These are phyloP conservation scores for Strobilomyces confusus DNA, from an alignment of 768 basidiomycete genomes.

Conservation along the genomic window DNA sequence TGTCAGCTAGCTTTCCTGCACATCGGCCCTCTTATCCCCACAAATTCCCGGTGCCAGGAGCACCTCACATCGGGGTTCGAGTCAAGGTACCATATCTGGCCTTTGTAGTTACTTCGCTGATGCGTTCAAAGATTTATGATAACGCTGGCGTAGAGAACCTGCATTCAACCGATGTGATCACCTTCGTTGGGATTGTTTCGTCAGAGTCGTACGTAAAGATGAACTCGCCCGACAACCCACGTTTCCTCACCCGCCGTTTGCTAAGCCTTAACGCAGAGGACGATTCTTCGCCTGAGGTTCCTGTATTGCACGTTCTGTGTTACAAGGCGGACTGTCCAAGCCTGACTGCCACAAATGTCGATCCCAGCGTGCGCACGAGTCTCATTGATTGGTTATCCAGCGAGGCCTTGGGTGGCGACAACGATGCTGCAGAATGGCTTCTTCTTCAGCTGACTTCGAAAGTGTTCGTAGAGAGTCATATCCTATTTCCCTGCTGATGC, in stretches of 20 bases:
- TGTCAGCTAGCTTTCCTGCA: conserved; percentile 22
- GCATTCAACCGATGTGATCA: conserved; percentile 58
- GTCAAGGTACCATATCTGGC: conserved; percentile 49
- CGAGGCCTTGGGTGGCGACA: conserved; percentile 66
- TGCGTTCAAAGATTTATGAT: conserved; percentile 53
- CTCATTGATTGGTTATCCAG: conserved; percentile 72
- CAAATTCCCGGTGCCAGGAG: conserved; percentile 59
- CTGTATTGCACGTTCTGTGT: conserved; percentile 70
- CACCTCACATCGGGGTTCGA: conserved; percentile 63
- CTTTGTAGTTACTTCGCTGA: background rate
- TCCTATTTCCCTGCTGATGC: background rate
- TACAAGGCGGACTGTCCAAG: conserved; percentile 7
- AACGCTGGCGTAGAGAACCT: conserved; percentile 38
- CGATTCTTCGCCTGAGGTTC: conserved; percentile 38
- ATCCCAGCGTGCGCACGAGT: conserved; percentile 39
- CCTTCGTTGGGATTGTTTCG: conserved; percentile 71
- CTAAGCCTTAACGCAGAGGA: conserved; percentile 40
- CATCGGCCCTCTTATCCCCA: conserved; percentile 39
- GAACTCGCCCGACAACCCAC: background rate
- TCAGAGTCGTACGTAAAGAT: conserved; percentile 56
- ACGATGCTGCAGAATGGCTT: conserved; percentile 70
- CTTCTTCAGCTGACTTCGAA: conserved; percentile 55
- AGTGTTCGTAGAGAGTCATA: conserved; percentile 47
- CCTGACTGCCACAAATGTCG: conserved; percentile 4
- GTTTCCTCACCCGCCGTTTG: conserved; percentile 14